Evolutionary conservation across 1,284 basidiomycete species (phyloP), one percentile per base, ranked within the genome.

Genomic region (Papiliotrema nemorosa): DNA sequence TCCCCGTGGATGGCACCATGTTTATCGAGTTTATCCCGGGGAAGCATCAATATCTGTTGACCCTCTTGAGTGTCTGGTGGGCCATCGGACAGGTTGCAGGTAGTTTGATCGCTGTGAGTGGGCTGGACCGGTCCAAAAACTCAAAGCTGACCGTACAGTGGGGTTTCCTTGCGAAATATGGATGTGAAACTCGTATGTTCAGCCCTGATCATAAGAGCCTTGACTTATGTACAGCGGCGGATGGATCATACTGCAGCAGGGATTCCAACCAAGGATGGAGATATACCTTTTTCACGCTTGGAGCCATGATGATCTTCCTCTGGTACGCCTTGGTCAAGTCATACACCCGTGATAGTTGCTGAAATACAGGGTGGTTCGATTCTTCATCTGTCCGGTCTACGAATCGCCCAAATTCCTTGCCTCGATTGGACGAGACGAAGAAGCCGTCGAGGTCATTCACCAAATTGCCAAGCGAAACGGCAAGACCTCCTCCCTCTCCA

Each of bases 51-150:
- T 84, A 81, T 78, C 79, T 82, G 33, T 69, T 85, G 39, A 85
- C 83, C 0, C 72, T 85, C n/a, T 76, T 85, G 1, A 83, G 81
- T 9, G 76, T 80, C 25, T 84, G 81, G 78, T 85, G 84, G 84
- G 81, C 81, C 16, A 61, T 84, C 21, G 84, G 83, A 7, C 63
- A 66, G 52, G 60, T 68, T 33, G 59, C 80, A 26, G 79, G 78
- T 13, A 80, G 78, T 22, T 61, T 82, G 38, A 74, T 83, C 24
- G 74, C 78, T 14, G 80, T 79, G 77, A 70, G 66, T 3, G 79
- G 81, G 59, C 14, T 21, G 41, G 35, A 27, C 13, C 5, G 3
- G 12, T 2, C 7, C 14, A 31, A 14, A 34, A 25, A 16, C 6
- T 24, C n/a, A 18, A 12, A 18, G n/a, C 20, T 34, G 53, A 29